A percentile compares a stretch with the other conserved stretches of the same genome.
These are phyloP conservation scores for Yamadazyma olivae DNA, from an alignment of 805 yeast species.

Conservation along the genomic window DNA sequence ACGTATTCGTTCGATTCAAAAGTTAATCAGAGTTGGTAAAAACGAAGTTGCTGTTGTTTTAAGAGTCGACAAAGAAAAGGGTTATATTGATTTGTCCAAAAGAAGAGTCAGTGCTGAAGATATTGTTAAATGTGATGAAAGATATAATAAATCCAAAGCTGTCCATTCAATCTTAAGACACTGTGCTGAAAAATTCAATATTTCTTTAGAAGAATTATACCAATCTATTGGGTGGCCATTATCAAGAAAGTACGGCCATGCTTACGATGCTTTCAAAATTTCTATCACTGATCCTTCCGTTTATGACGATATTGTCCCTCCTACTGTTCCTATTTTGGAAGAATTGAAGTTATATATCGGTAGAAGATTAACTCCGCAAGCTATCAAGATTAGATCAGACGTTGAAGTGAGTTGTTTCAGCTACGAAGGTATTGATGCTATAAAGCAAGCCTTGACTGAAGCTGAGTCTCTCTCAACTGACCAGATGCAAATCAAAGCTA, in stretches of 20 bases:
- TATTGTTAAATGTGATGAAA: conserved; percentile 94
- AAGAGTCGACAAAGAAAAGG: conserved; percentile 98
- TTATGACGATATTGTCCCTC: conserved; percentile 75
- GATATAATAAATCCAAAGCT: conserved; percentile 94
- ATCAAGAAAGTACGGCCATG: conserved; percentile 93
- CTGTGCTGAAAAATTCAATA: conserved; percentile 94
- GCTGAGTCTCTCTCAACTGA: conserved; percentile 86
- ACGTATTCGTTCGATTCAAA: conserved; percentile 97
- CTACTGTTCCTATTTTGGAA: conserved; percentile 69
- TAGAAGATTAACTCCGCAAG: conserved; percentile 95
- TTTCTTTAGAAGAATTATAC: conserved; percentile 82
- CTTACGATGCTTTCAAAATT: conserved; percentile 94
- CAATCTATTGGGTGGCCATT: conserved; percentile 96
- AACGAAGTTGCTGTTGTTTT: conserved; percentile 97
- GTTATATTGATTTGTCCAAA: conserved; percentile 95
- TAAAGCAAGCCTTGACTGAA: conserved; percentile 79
- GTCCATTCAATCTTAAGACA: conserved; percentile 98
- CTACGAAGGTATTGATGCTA: conserved; percentile 97
- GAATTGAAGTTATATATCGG: conserved; percentile 87
- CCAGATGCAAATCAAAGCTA: conserved; percentile 84
- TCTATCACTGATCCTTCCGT: conserved; percentile 90
- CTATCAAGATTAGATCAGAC: conserved; percentile 97
- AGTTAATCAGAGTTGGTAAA: conserved; percentile 95
- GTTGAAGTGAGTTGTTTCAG: conserved; percentile 96
- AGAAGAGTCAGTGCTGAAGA: conserved; percentile 98